Evolutionary conservation across 192 early-diverging fungal genomes (phyloP), one percentile per base, ranked within the genome.

Genomic region (Coemansia interrupta): DNA sequence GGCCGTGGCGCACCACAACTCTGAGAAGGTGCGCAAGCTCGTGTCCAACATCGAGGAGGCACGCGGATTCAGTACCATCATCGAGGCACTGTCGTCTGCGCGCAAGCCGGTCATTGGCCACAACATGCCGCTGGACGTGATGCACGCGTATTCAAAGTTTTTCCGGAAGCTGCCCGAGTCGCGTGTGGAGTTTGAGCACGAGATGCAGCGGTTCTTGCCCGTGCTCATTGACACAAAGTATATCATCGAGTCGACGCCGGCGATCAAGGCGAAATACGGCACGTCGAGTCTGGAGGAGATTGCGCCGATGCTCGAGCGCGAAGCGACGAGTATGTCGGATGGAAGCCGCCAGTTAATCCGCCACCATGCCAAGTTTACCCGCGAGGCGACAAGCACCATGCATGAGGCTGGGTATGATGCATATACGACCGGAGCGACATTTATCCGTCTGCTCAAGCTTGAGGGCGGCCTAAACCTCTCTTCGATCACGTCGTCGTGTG

Each of bases 341-440:
- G 22, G 26, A 14, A 20, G 47, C 47, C 14, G 22, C 20, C 47
- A 48, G 49, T 19, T 64, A 28, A 64, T 72, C 40, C 83, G 70
- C 14, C 67, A 86, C 58, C 83, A 79, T 15, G 45, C 77, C 20
- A 64, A 50, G 5, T 89, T 85, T 54, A 68, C 63, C 19, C 64
- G 77, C 46, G 83, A 86, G 19, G 58, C 55, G 29, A 57, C 66
- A 13, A 61, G 70, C 1, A 81, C 70, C 40, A 84, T 84, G 65
- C 95, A 97, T 63, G 95, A 97, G 63, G 95, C 95, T 12, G 95
- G 89, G 3, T 97, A 86, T 62, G 95, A 97, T 70, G 92, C 92
- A 0, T 94, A 90, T 66, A 84, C 88, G 51, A 97, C 95, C 4
- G 95, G 95, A 8, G 80, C 85, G 17, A 76, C 85, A 0, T 95